These are phyloP conservation scores for Neophaeococcomyces aloes DNA, from an alignment of 2,329 filamentous ascomycete genomes.

Conservation along the genomic window DNA sequence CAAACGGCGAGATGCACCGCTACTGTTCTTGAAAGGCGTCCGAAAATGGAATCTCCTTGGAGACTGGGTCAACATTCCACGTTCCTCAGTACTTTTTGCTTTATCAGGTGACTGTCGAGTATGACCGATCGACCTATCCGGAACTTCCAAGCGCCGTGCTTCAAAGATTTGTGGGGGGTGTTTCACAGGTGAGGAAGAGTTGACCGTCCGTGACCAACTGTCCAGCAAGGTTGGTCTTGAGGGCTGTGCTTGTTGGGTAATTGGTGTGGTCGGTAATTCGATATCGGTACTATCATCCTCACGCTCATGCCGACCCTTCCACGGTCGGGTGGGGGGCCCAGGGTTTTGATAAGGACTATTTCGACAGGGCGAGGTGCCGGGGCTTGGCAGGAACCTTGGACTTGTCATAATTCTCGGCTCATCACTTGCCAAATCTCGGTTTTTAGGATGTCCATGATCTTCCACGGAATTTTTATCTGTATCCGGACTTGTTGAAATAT, in stretches of 20 bases:
- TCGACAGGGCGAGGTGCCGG: constrained; percentile 2
- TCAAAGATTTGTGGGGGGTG: neutral
- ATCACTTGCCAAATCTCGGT: constrained; percentile 13
- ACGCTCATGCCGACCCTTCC: neutral
- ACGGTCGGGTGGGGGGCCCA: constrained; percentile 12
- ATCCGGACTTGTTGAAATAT: neutral
- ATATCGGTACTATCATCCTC: neutral
- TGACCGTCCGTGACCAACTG: neutral
- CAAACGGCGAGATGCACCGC: too few relatives aligned
- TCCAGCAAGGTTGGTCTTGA: constrained; percentile 1
- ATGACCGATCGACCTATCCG: neutral
- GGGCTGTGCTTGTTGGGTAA: neutral
- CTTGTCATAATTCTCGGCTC: constrained; percentile 12
- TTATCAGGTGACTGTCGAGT: too few relatives aligned
- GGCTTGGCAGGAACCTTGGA: constrained; percentile 8
- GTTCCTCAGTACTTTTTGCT: too few relatives aligned
- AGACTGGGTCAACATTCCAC: neutral
- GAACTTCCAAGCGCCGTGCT: neutral
- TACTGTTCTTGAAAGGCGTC: neutral
- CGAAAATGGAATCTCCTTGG: neutral
- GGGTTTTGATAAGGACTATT: constrained; percentile 13
- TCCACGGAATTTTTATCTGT: neutral
- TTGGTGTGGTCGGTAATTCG: neutral
- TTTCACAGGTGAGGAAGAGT: neutral
- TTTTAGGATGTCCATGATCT: constrained; percentile 20